phyloP scores from a whole-genome alignment of 169 alveolate species.

The Fabrea salina region DNA sequence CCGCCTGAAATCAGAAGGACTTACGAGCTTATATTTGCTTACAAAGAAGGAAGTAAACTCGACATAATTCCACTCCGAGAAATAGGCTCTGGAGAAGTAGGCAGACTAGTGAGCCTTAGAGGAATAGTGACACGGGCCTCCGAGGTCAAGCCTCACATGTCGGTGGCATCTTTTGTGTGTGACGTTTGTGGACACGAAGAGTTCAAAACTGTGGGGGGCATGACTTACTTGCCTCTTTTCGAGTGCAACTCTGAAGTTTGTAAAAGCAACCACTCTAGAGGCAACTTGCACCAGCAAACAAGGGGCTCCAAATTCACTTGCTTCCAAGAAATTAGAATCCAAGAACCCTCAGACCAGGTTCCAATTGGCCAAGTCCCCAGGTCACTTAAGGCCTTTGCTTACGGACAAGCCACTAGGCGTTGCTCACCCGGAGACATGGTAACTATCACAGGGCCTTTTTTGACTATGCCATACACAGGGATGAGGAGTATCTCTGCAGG shows the following conservation, averaged over 20 bases:
- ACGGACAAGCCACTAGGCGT: slow-evolving; percentile 79
- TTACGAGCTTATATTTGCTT: slow-evolving; percentile 52
- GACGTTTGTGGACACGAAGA: slow-evolving; percentile 92
- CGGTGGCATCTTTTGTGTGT: slow-evolving; percentile 94
- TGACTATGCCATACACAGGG: slow-evolving; percentile 83
- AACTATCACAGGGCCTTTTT: slow-evolving; percentile 83
- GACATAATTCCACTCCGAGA: slow-evolving; percentile 76
- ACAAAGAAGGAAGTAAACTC: slow-evolving; percentile 58
- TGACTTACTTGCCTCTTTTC: slow-evolving; percentile 86
- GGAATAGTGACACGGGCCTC: slow-evolving; percentile 93
- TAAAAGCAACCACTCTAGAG: slow-evolving; percentile 83
- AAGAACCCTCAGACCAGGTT: slow-evolving; percentile 92
- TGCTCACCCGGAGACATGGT: slow-evolving; percentile 88
- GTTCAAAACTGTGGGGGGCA: slow-evolving; percentile 81
- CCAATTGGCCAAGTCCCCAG: slow-evolving; percentile 96
- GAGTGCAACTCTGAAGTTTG: slow-evolving; percentile 91
- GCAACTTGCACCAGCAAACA: slow-evolving; percentile 52
- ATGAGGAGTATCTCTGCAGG: slow-evolving; percentile 66
- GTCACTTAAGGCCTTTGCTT: slow-evolving; percentile 83
- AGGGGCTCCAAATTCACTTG: slow-evolving; percentile 84
- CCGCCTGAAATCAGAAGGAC: slow-evolving; percentile 70
- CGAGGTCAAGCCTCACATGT: slow-evolving; percentile 90
- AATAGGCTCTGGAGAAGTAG: slow-evolving; percentile 89
- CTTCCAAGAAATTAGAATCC: slow-evolving; percentile 91
- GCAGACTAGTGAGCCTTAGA: slow-evolving; percentile 75